Evolutionary conservation across 2,329 filamentous ascomycete species (phyloP), one percentile per base, ranked within the genome.

Genomic region (Simplicillium aogashimaense): DNA sequence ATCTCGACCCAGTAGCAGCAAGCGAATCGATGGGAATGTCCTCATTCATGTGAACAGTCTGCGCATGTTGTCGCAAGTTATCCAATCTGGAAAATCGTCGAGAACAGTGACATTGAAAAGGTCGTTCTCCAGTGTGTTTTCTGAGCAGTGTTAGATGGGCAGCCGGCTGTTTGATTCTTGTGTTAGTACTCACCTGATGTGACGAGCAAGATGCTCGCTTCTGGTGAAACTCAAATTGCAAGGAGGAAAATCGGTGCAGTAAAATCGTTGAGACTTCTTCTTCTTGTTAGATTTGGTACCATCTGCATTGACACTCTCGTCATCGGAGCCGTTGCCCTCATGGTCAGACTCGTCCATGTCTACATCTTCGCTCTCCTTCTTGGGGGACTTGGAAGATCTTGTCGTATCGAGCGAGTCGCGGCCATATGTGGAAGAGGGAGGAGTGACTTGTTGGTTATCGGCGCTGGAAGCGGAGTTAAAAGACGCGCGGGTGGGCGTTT

Each of bases 41-140:
- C 59, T 97, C 92, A 58, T 97, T 95, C 43, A 94, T 85, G 58
- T 98, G 92, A 1, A 98, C 92, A 0, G 92, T 97, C 60, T 95
- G 89, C 35, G 92, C 92, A 69, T 98, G 92, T 58, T 98, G 92
- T 43, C 92, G 80, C 38, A 98, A 68, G 56, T 98, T 98, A 60
- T 98, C 90, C 35, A 97, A 74, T 37, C 90, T 78, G 9, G 92
- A 97, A 59, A 98, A 98, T 41, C 88, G 78, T 38, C 92, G 78
- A 3, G 83, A 86, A 61, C 92, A 98, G 60, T 97, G 92, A 51
- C 92, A 98, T 61, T 94, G 85, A 53, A 97, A 98, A 0, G 92
- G 92, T 20, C 92, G 81, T 66, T 98, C 92, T 39, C 92, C 92
- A 1, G 92, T 98, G 55, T 98, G 92, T 75, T 97, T 97, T 53